phyloP scores from a whole-genome alignment of 176 grass and related monocot genomes.

The Oryza longistaminata region DNA sequence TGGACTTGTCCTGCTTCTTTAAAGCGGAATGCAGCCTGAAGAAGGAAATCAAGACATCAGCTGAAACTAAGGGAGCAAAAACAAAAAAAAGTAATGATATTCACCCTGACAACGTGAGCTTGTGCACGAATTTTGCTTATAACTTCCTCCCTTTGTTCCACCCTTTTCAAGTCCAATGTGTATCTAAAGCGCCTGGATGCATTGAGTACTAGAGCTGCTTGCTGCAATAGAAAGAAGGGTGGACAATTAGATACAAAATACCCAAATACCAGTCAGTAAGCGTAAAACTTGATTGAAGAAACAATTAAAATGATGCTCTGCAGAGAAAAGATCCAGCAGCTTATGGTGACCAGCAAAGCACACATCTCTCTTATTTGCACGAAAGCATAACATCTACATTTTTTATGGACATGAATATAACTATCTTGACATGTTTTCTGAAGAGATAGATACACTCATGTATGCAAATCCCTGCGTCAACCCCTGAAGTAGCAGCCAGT shows the following conservation, averaged over 20 bases:
- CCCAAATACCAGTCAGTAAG: neutral
- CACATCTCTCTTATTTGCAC: neutral
- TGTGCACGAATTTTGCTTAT: constrained; percentile 84
- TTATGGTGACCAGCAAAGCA: neutral
- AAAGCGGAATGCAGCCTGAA: constrained; percentile 80
- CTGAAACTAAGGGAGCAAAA: constrained; percentile 4
- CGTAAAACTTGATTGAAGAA: neutral
- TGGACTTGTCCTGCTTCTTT: constrained; percentile 67
- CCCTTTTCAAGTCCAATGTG: constrained; percentile 89
- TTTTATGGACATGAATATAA: neutral
- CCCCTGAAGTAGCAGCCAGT: neutral
- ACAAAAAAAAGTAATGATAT: neutral
- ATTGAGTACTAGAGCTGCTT: constrained; percentile 85
- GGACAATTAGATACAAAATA: constrained; percentile 3
- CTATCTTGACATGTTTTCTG: neutral
- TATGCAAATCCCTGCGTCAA: neutral
- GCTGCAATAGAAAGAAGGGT: constrained; percentile 44
- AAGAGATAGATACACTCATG: neutral
- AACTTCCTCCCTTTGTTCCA: constrained; percentile 67
- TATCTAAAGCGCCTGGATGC: constrained; percentile 93
- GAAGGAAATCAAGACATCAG: constrained; percentile 30
- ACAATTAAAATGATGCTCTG: neutral
- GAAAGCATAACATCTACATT: neutral
- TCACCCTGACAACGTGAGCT: constrained; percentile 78
- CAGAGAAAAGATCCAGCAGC: neutral